A percentile compares a stretch with the other conserved stretches of the same genome.
Conservation (phyloP, 139 green algal species). For the Trebouxia sp. region DNA sequence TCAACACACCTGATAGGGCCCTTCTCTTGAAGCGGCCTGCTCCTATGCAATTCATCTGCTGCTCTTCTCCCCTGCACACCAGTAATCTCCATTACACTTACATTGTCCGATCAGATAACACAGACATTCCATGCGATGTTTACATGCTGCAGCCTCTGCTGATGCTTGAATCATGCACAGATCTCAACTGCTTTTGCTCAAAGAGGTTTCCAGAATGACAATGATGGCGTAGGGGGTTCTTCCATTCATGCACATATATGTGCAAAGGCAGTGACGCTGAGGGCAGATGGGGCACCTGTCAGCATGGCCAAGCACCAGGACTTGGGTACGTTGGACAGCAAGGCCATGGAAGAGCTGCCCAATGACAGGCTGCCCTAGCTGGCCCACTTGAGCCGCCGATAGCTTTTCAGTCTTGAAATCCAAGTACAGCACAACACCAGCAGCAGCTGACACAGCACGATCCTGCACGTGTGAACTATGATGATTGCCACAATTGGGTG, state of each 20-base stretch:
- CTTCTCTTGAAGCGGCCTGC: neutral
- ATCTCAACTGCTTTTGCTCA: too few relatives aligned
- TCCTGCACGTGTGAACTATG: neutral
- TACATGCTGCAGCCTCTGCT: neutral
- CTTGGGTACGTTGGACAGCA: constrained; percentile 3
- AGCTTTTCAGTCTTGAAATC: constrained; percentile 1
- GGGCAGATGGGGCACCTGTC: neutral
- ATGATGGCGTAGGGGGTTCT: neutral
- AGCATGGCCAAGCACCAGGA: neutral
- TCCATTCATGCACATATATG: too few relatives aligned
- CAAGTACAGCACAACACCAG: neutral
- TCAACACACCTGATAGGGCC: neutral
- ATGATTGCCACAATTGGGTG: neutral
- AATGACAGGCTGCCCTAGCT: neutral
- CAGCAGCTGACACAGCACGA: constrained; percentile 3
- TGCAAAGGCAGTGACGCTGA: too few relatives aligned
- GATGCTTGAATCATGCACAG: too few relatives aligned
- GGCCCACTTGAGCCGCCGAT: neutral
- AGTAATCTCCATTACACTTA: neutral
- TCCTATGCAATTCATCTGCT: neutral
- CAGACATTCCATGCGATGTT: neutral
- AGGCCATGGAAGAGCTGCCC: constrained; percentile 15
- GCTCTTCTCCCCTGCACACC: neutral
- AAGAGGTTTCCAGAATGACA: too few relatives aligned
- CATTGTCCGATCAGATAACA: neutral